phyloP scores from a whole-genome alignment of 352 stramenopile genomes.

The Phytophthora cactorum region DNA sequence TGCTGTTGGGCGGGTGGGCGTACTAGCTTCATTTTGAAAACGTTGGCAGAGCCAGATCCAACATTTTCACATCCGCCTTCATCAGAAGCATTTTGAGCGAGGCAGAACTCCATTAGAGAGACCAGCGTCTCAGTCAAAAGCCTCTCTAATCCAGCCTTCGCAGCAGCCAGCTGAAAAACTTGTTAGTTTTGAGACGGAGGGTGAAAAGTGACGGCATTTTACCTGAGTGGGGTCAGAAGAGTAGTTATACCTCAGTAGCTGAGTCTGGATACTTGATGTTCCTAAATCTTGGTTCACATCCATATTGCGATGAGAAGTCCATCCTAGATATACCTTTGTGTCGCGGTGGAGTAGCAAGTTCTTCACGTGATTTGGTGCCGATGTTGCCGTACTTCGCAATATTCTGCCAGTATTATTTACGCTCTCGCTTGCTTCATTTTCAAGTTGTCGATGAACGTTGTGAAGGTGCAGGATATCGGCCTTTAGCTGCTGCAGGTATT shows the following conservation, averaged over 20 bases:
- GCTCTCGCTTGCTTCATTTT: slow-evolving; percentile 11
- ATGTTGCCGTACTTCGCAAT: slow-evolving; percentile 1
- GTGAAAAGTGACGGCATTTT: background rate
- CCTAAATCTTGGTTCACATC: slow-evolving; percentile 4
- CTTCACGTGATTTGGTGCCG: slow-evolving; percentile 57
- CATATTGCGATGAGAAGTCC: slow-evolving; percentile 14
- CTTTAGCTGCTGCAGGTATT: slow-evolving; percentile 68
- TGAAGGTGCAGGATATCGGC: slow-evolving; percentile 55
- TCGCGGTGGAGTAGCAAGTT: slow-evolving; percentile 69
- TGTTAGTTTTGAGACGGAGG: slow-evolving; percentile 2
- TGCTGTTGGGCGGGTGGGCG: slow-evolving; percentile 13
- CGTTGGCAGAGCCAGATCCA: background rate
- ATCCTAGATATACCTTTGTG: slow-evolving; percentile 25
- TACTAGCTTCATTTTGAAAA: slow-evolving; percentile 19
- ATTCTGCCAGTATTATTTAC: slow-evolving; percentile 11
- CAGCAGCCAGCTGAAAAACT: slow-evolving; percentile 29
- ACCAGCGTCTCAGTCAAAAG: slow-evolving; percentile 37
- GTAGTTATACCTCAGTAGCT: slow-evolving; percentile 55
- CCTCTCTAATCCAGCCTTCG: slow-evolving; percentile 44
- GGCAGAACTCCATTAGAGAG: slow-evolving; percentile 34
- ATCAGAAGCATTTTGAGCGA: slow-evolving; percentile 16
- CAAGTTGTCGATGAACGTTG: slow-evolving; percentile 27
- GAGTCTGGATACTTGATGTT: slow-evolving; percentile 26
- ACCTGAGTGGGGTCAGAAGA: slow-evolving; percentile 55
- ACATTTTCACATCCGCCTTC: background rate